These are phyloP conservation scores for Tardiomyces depauwii DNA, from an alignment of 1,139 yeast species.

Conservation along the genomic window DNA sequence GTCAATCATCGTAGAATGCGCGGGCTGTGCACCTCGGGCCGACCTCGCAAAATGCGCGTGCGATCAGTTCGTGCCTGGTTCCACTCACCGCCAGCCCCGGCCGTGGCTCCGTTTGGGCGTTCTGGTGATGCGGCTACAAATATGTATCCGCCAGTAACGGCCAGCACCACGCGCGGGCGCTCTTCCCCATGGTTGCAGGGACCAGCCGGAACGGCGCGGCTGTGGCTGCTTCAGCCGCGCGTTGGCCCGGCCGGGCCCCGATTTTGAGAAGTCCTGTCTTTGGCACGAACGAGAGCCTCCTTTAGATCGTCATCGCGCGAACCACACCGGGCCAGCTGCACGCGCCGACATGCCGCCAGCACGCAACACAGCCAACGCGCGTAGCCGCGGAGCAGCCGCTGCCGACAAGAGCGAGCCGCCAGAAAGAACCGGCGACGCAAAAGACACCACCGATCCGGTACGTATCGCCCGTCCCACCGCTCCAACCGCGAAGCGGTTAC, in stretches of 20 bases:
- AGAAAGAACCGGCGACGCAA: background rate
- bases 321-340: no score
- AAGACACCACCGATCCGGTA: background rate
- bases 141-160: no score
- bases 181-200: no score
- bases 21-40: background rate
- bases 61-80: no score
- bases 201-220: background rate
- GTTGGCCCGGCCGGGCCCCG: background rate
- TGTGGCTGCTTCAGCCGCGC: background rate
- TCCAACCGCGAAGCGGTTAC: background rate
- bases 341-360: background rate
- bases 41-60: no score
- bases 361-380: background rate
- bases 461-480: no score
- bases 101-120: no score
- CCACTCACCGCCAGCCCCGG: no score
- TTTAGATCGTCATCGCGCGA: no score
- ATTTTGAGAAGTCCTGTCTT: background rate
- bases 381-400: background rate
- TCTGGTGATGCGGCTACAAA: no score
- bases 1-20: background rate
- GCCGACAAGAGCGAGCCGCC: background rate
- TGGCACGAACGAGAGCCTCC: no score
- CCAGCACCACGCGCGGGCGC: no score